These are phyloP conservation scores for Limnomonas spitsbergensis DNA, from an alignment of 139 green algal species.

Conservation along the genomic window DNA sequence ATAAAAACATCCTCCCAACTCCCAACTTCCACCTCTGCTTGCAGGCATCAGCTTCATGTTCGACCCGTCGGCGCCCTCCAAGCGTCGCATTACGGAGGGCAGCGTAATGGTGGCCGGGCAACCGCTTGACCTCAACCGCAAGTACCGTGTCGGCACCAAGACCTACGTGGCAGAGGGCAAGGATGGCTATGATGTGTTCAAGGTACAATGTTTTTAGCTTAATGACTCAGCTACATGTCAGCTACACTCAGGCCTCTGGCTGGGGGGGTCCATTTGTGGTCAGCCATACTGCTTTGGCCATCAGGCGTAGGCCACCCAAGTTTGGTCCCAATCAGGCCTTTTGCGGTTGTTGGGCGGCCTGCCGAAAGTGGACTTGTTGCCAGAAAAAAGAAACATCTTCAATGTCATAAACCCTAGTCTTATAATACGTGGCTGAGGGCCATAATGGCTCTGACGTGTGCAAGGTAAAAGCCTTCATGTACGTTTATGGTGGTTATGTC, in stretches of 20 bases:
- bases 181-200: conserved; percentile 65
- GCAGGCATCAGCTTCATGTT: conserved; percentile 56
- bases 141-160: conserved; percentile 65
- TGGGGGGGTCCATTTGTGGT: too few relatives aligned
- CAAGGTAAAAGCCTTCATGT: too few relatives aligned
- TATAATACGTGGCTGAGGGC: too few relatives aligned
- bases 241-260: too few relatives aligned
- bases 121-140: conserved; percentile 39
- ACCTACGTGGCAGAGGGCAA: conserved; percentile 70
- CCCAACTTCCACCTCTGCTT: too few relatives aligned
- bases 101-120: conserved; percentile 43
- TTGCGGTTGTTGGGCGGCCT: too few relatives aligned
- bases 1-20: too few relatives aligned
- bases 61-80: conserved; percentile 44
- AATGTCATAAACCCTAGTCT: conserved; percentile 18
- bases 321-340: too few relatives aligned
- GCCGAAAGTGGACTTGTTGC: too few relatives aligned
- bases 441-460: too few relatives aligned
- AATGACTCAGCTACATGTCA: neutral
- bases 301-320: neutral
- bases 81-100: conserved; percentile 41
- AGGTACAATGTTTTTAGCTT: conserved; percentile 11
- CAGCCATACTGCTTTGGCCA: too few relatives aligned
- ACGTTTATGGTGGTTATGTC: too few relatives aligned
- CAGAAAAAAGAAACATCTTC: conserved; percentile 32